Evolutionary conservation across 192 early-diverging fungal genomes (phyloP).

Genomic region (Tieghemiomyces parasiticus): DNA sequence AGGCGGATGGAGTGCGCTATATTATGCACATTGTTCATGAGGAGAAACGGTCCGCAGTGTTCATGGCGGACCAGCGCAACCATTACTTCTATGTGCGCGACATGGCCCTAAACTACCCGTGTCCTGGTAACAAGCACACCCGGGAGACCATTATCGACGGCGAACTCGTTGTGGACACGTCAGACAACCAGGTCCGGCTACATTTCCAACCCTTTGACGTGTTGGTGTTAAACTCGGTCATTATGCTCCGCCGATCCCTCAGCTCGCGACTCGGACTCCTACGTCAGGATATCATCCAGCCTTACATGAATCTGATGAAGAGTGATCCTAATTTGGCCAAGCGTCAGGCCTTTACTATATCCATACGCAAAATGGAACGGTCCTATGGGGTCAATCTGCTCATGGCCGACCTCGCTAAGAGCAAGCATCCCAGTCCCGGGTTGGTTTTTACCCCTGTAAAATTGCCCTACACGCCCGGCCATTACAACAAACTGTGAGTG

Average conservation of each 20-base stretch:
- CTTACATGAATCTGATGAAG: neutral
- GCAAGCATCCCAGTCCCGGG: conserved; percentile 10
- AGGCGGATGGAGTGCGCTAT: conserved; percentile 41
- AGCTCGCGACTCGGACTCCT: conserved; percentile 13
- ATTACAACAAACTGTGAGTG: conserved; percentile 35
- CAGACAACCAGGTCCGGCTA: neutral
- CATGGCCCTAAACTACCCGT: neutral
- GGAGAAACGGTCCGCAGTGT: neutral
- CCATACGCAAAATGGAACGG: neutral
- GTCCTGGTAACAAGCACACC: conserved; percentile 14
- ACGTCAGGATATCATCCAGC: neutral
- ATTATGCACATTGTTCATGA: conserved; percentile 22
- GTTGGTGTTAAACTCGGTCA: conserved; percentile 10
- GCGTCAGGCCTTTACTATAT: neutral
- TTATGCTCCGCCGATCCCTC: conserved; percentile 19
- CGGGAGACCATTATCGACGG: conserved; percentile 14
- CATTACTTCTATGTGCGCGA: neutral
- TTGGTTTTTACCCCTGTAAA: conserved; percentile 12
- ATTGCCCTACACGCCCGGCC: conserved; percentile 25
- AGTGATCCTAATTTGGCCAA: neutral
- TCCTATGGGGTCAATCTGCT: conserved; percentile 9
- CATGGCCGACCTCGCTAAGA: conserved; percentile 6
- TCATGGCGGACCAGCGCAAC: neutral
- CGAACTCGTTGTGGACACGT: neutral
- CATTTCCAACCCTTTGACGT: conserved; percentile 5